phyloP scores from a whole-genome alignment of 2,329 filamentous ascomycete species.

The Graphilbum fragrans region DNA sequence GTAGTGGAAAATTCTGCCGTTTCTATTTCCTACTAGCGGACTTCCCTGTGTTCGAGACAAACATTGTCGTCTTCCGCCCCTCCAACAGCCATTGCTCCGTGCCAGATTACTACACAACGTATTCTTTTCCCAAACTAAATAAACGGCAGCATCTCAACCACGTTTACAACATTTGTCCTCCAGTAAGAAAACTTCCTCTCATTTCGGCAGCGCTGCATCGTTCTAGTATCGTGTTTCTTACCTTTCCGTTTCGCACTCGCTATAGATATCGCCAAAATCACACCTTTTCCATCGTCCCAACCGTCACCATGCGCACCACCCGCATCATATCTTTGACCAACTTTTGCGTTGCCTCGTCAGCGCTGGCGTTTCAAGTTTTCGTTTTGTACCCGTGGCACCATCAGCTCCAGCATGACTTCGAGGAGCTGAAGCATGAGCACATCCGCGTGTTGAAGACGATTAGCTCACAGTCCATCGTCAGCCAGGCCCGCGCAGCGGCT shows the following conservation, averaged over 20 bases:
- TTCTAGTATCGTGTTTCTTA: too few relatives aligned
- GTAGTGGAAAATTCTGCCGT: neutral
- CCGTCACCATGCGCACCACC: conserved; percentile 22
- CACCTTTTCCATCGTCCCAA: neutral
- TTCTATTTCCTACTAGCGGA: neutral
- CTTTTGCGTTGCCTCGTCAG: conserved; percentile 53
- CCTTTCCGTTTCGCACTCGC: too few relatives aligned
- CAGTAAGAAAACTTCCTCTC: too few relatives aligned
- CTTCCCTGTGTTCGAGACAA: too few relatives aligned
- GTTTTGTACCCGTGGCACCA: conserved; percentile 63
- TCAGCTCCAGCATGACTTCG: conserved; percentile 49
- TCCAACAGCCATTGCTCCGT: neutral
- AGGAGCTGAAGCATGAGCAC: conserved; percentile 46
- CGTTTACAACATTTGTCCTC: too few relatives aligned
- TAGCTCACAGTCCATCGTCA: neutral
- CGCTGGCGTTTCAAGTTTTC: conserved; percentile 54
- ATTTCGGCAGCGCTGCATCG: too few relatives aligned
- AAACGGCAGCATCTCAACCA: too few relatives aligned
- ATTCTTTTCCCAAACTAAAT: too few relatives aligned
- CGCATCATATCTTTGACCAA: conserved; percentile 47
- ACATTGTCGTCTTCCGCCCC: neutral
- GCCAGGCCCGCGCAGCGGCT: neutral
- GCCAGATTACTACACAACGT: too few relatives aligned
- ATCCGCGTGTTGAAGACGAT: conserved; percentile 23
- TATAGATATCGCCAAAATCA: too few relatives aligned